Evolutionary conservation across 1,139 yeast genomes (phyloP).

Genomic region (Hansenula anomala): DNA sequence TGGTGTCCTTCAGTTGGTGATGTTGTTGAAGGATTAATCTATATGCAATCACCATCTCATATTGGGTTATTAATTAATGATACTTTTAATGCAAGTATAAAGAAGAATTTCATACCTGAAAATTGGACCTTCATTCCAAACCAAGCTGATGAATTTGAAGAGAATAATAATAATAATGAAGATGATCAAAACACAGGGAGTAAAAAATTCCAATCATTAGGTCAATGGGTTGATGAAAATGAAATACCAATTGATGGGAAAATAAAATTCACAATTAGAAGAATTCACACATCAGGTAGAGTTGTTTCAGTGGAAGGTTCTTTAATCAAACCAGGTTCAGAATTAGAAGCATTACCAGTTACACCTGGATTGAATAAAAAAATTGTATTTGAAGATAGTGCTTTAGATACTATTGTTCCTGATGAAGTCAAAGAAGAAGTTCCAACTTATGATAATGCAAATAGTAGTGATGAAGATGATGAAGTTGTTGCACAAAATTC

Average conservation of each 20-base stretch:
- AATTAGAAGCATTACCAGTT: slow-evolving; percentile 31
- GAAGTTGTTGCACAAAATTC: slow-evolving; percentile 25
- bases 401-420: slow-evolving; percentile 15
- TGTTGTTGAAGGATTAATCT: slow-evolving; percentile 75
- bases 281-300: slow-evolving; percentile 73
- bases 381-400: slow-evolving; percentile 34
- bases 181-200: slow-evolving; percentile 19
- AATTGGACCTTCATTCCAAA: slow-evolving; percentile 80
- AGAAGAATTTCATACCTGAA: slow-evolving; percentile 74
- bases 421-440: slow-evolving; percentile 7
- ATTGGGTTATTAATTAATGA: slow-evolving; percentile 88
- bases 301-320: slow-evolving; percentile 87
- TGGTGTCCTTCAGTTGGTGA: slow-evolving; percentile 93
- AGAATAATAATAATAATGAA: slow-evolving; percentile 21
- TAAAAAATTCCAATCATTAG: slow-evolving; percentile 43
- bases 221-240: slow-evolving; percentile 79
- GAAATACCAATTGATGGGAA: slow-evolving; percentile 79
- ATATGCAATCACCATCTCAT: slow-evolving; percentile 93
- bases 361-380: slow-evolving; percentile 33
- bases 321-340: slow-evolving; percentile 35
- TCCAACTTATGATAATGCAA: slow-evolving; percentile 15
- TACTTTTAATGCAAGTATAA: slow-evolving; percentile 91
- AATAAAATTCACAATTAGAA: slow-evolving; percentile 65
- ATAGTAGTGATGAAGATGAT: slow-evolving; percentile 20
- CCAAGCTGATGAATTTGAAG: slow-evolving; percentile 38